Conservation (phyloP, 192 early-diverging fungal genomes). For the Backusella luteola region DNA sequence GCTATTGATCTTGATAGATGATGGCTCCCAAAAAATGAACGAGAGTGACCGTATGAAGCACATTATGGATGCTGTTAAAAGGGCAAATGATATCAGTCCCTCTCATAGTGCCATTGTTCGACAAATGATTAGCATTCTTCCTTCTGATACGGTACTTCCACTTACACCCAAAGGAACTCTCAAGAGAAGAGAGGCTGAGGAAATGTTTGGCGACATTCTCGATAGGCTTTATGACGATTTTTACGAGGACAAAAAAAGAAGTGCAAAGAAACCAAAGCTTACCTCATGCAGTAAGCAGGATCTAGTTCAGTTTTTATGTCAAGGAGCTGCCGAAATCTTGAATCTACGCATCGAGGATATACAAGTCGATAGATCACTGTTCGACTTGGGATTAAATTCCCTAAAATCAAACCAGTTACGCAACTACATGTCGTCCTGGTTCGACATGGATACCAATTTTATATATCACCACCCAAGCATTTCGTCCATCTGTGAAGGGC, state of each 20-base stretch:
- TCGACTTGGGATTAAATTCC: conserved; percentile 31
- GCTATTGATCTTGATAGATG: background rate
- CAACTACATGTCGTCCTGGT: background rate
- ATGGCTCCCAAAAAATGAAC: background rate
- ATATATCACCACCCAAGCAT: conserved; percentile 22
- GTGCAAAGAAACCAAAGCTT: no score
- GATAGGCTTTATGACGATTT: no score
- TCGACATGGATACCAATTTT: conserved; percentile 17
- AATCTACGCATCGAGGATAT: background rate
- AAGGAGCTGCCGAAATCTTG: background rate
- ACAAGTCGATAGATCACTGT: conserved; percentile 9
- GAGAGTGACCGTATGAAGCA: background rate
- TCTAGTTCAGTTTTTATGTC: background rate
- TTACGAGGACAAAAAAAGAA: no score
- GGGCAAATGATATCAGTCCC: conserved; percentile 22
- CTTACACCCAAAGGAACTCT: conserved; percentile 25
- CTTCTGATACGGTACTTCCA: conserved; percentile 5
- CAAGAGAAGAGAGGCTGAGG: conserved; percentile 37
- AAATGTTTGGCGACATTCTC: conserved; percentile 44
- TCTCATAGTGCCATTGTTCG: conserved; percentile 13
- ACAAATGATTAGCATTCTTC: conserved; percentile 27
- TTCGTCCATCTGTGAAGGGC: background rate
- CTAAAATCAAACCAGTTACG: conserved; percentile 14
- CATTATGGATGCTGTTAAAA: background rate
- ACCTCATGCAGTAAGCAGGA: background rate